A percentile compares a stretch with the other conserved stretches of the same genome.
phyloP scores from a whole-genome alignment of 1,284 basidiomycete genomes.

The Trichosporon coremiiforme region DNA sequence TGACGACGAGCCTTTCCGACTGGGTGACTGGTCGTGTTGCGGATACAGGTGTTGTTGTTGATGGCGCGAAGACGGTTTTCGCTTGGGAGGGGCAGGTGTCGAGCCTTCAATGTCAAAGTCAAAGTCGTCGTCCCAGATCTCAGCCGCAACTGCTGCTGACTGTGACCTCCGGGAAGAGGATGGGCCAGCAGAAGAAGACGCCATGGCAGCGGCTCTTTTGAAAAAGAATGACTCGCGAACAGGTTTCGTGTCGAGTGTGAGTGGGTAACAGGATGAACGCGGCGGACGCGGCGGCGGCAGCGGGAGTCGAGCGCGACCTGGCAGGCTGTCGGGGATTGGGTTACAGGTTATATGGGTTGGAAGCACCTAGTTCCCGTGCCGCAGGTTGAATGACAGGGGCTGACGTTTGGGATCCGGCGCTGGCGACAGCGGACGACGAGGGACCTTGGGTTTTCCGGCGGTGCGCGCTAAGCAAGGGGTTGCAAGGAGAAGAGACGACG shows the following conservation, averaged over 20 bases:
- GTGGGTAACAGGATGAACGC: background rate
- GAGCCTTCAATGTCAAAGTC: constrained; percentile 39
- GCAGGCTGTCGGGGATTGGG: constrained; percentile 1
- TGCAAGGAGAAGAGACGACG: constrained; percentile 11
- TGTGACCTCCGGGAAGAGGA: constrained; percentile 26
- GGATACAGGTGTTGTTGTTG: background rate
- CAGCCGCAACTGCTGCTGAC: constrained; percentile 25
- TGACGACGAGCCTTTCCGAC: constrained; percentile 17
- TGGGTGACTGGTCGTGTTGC: constrained; percentile 19
- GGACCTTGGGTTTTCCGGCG: constrained; percentile 5
- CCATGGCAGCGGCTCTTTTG: constrained; percentile 8
- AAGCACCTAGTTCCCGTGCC: constrained; percentile 19
- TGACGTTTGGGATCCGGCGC: constrained; percentile 10
- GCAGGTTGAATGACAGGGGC: constrained; percentile 16
- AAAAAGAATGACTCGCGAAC: constrained; percentile 15
- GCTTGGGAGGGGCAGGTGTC: constrained; percentile 27
- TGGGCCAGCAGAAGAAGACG: constrained; percentile 17
- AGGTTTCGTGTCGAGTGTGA: constrained; percentile 12
- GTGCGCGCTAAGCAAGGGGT: constrained; percentile 18
- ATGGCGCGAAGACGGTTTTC: constrained; percentile 9
- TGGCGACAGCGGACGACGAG: constrained; percentile 4
- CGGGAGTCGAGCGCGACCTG: constrained; percentile 18
- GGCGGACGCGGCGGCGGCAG: constrained; percentile 12
- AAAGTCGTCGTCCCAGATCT: constrained; percentile 57
- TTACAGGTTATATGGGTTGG: constrained; percentile 20